Base-by-base conservation (phyloP, 768 basidiomycete species). In the Auriscalpium orientale region DNA sequence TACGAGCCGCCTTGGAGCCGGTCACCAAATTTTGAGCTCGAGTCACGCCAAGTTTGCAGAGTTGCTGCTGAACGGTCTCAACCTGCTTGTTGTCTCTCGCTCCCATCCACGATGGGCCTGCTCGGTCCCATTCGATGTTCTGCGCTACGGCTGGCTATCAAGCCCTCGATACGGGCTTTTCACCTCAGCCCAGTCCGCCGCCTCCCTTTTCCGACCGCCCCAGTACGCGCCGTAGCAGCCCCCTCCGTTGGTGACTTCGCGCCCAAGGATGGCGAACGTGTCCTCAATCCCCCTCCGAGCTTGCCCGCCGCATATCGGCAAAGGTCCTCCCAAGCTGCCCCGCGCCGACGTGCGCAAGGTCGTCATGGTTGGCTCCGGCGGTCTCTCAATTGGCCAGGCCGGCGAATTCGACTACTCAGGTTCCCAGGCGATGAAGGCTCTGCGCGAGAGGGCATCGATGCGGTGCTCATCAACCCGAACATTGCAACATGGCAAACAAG, bases 391-490 rank as follows among this genome's bases (percentile, higher is more conserved):
- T 56, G 97, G 97, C 33, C 97, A 99, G 71, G 97, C 97, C 5
- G 97, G 97, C 70, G 97, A 99, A 74, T 99, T 99, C 71, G 97
- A 99, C 70, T 99, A 99, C 70, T 98, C 95, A 18, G 97, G 97
- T 47, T 98, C 95, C 7, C 97, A 99, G 72, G 97, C 97, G 10
- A 84, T 99, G 72, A 98, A 99, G 71, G 97, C 97, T 15, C 84
- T 99, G 52, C 84, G 87, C 63, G 97, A 71, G 92, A 95, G 70
- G 95, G 95, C 53, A 86, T 99, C 51, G 81, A 89, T 55, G 91
- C 93, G 35, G 85, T 99, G 60, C 85, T 99, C 60, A 92, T 99
- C 71, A 99, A 98, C 71, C 97, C 97, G 48, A 98, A 99, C 68
- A 98, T 98, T 61, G 95, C 97, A 45, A 98, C 97, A 34, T 98